These are phyloP conservation scores for Aspergillus asperescens DNA, from an alignment of 495 filamentous ascomycete species.

Conservation along the genomic window DNA sequence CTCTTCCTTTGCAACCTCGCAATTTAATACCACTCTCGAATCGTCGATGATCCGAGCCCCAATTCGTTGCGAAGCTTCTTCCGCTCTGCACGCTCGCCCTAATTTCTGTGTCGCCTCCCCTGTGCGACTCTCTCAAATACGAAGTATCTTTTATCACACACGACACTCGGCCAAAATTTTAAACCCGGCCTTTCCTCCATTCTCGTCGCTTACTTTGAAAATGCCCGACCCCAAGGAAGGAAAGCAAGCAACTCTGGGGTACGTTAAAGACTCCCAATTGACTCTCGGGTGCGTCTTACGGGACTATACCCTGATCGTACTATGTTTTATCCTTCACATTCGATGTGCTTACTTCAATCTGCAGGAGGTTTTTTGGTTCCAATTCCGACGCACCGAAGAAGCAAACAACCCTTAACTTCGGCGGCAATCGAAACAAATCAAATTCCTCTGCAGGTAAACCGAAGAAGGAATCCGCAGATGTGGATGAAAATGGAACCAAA, in stretches of 20 bases:
- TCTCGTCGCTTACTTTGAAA: neutral
- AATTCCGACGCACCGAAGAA: slow-evolving; percentile 49
- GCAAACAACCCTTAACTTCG: slow-evolving; percentile 71
- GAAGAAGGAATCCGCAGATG: slow-evolving; percentile 7
- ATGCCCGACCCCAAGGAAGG: slow-evolving; percentile 41
- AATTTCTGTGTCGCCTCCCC: neutral
- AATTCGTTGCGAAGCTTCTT: slow-evolving; percentile 2
- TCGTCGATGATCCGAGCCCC: slow-evolving; percentile 13
- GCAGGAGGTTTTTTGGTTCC: slow-evolving; percentile 43
- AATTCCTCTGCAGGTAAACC: slow-evolving; percentile 16
- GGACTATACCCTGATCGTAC: slow-evolving; percentile 1
- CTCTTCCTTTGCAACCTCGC: slow-evolving; percentile 19
- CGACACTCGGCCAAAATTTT: neutral
- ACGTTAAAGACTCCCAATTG: slow-evolving; percentile 73
- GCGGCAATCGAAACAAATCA: slow-evolving; percentile 31
- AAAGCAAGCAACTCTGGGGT: slow-evolving; percentile 91
- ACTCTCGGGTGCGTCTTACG: slow-evolving; percentile 72
- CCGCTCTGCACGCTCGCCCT: neutral
- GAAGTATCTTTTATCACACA: neutral
- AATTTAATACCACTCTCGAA: slow-evolving; percentile 15
- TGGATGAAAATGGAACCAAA: neutral
- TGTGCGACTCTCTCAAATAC: neutral
- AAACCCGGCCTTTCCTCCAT: neutral
- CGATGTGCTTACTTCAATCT: neutral
- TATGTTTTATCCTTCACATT: neutral